phyloP scores from a whole-genome alignment of 148 eudicot species.

The Nyssa sinensis region DNA sequence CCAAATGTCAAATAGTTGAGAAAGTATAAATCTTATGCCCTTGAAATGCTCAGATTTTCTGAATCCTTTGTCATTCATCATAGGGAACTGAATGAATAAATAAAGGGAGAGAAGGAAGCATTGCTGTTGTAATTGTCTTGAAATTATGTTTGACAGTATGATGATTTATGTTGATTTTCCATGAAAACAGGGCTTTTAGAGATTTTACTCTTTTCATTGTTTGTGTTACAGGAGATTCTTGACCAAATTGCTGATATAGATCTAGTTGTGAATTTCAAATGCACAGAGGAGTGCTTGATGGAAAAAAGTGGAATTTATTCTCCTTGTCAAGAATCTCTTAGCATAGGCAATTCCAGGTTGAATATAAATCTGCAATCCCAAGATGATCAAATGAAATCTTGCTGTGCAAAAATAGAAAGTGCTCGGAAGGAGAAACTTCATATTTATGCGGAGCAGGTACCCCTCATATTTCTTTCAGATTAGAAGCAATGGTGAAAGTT shows the following conservation, averaged over 20 bases:
- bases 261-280: conserved; percentile 79
- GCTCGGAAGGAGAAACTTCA: conserved; percentile 56
- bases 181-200: not conserved
- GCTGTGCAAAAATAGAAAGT: conserved; percentile 25
- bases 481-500: not conserved
- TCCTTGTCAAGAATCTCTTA: conserved; percentile 28
- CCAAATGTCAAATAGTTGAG: not conserved
- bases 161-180: not conserved
- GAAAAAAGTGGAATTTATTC: conserved; percentile 37
- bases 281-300: conserved; percentile 38
- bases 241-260: conserved; percentile 81
- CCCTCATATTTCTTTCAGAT: not conserved
- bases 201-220: not conserved
- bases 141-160: not conserved
- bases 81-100: not conserved
- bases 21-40: not conserved
- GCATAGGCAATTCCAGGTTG: conserved; percentile 28
- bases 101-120: not conserved
- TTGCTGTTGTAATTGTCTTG: not conserved
- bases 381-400: conserved; percentile 30
- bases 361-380: conserved; percentile 29
- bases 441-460: conserved; percentile 69
- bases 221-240: conserved; percentile 68
- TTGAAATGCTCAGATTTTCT: not conserved
- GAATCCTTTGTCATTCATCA: not conserved